These are phyloP conservation scores for Zanthoxylum bungeanum DNA, from an alignment of 345 rosid species.

Conservation along the genomic window DNA sequence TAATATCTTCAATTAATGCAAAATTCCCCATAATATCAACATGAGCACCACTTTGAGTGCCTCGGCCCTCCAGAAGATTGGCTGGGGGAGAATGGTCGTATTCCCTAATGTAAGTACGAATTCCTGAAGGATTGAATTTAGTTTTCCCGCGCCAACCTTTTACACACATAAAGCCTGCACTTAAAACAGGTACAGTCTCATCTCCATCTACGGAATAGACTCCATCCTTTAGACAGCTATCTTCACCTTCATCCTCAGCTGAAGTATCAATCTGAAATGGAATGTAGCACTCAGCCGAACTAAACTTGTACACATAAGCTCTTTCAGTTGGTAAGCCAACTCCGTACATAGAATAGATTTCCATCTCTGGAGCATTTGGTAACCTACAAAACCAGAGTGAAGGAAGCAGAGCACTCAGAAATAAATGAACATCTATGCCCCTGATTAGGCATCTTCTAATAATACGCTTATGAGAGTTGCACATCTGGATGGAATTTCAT, in stretches of 20 bases:
- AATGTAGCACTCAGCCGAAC: slow-evolving; percentile 65
- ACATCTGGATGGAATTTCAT: neutral
- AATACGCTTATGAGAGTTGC: neutral
- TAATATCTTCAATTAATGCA: slow-evolving; percentile 79
- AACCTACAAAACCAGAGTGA: slow-evolving; percentile 38
- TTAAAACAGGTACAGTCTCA: slow-evolving; percentile 86
- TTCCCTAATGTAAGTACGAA: slow-evolving; percentile 66
- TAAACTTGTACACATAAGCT: slow-evolving; percentile 61
- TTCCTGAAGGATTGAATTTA: slow-evolving; percentile 86
- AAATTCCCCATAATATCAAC: slow-evolving; percentile 99
- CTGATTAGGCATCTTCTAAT: neutral
- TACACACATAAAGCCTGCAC: slow-evolving; percentile 92
- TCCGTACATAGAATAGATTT: slow-evolving; percentile 68
- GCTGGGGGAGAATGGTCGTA: slow-evolving; percentile 86
- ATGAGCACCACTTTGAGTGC: slow-evolving; percentile 88
- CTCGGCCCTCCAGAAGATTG: slow-evolving; percentile 84
- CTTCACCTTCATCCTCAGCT: slow-evolving; percentile 56
- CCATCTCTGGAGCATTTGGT: slow-evolving; percentile 73
- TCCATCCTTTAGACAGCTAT: slow-evolving; percentile 71
- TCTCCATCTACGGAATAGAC: slow-evolving; percentile 87
- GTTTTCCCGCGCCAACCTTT: slow-evolving; percentile 97
- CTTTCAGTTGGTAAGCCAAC: slow-evolving; percentile 74
- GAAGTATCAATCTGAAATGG: slow-evolving; percentile 89
- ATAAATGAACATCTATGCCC: neutral
- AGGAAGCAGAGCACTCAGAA: neutral